Evolutionary conservation across 2,329 filamentous ascomycete species (phyloP), one percentile per base, ranked within the genome.

Genomic region (Fusarium annulatum): DNA sequence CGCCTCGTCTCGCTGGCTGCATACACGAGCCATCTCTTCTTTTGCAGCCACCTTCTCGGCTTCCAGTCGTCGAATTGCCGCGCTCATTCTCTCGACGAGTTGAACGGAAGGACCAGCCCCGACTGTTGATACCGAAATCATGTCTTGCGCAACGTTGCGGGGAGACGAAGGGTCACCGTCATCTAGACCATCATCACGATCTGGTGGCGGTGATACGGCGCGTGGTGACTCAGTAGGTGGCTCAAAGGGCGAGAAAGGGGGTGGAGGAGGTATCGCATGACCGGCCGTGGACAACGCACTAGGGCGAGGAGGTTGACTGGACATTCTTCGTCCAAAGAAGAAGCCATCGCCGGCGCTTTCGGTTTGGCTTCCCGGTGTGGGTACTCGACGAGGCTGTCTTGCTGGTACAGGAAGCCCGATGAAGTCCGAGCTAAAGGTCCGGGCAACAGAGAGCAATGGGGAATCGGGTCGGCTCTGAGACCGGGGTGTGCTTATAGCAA

Each of bases 11-110:
- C 96, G 89, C 82, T 99, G 96, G n/a, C 88, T 87, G 10, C 91
- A 91, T 23, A 99, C 88, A 12, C 96, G 88, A 0, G 88, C 86
- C 73, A 98, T 87, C 81, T 99, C 96, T 80, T 99, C 96, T 78
- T 93, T 94, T 19, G 92, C 91, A 3, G 92, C 93, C 3, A 96
- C 94, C 80, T 97, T 97, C 80, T 99, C 96, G 55, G 91, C 94
- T 80, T 99, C 96, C 0, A 99, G 86, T 10, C 96, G 90, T 15
- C 96, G 93, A 49, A 99, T 95, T 0, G 95, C 94, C 6, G 95
- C 94, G 79, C 94, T 97, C 94, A 99, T 97, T 60, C 96, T 90
- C 83, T 98, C 96, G 21, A 99, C 95, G 2, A 99, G 89, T 82
- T 98, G 96, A 3, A 99, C 96, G 1, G 93, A 96, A 1, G 96